Percentiles rank a stretch among this genome's conserved stretches.
Evolutionary conservation across 768 basidiomycete species (phyloP).

Genomic region (Psilocybe azurescens): DNA sequence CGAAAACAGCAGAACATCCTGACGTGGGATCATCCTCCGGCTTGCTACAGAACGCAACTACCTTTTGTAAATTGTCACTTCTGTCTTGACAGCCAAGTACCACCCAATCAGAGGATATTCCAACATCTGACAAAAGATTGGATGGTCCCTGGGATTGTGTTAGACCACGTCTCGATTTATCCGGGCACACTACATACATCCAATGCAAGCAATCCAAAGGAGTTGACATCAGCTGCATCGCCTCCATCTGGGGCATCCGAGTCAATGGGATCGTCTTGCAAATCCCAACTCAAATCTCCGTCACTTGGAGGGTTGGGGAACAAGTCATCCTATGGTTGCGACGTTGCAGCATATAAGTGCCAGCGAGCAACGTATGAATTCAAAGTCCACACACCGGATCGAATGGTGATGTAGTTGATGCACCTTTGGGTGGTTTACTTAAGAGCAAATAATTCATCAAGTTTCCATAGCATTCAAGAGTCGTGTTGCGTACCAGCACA

Average conservation of each 20-base stretch:
- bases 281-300: not conserved
- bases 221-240: not conserved
- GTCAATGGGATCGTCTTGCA: not conserved
- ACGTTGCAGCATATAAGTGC: not conserved
- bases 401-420: not conserved
- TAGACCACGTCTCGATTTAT: not conserved
- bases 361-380: not conserved
- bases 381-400: not conserved
- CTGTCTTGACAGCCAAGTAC: not conserved
- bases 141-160: not conserved
- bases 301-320: not conserved
- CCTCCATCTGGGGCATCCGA: not conserved
- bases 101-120: not conserved
- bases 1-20: not conserved
- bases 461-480: not conserved
- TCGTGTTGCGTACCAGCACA: not conserved
- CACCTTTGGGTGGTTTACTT: not conserved
- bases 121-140: not conserved
- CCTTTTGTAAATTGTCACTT: not conserved
- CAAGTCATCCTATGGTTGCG: not conserved
- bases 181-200: not conserved
- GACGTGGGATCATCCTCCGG: slow-evolving; percentile 2
- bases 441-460: not conserved
- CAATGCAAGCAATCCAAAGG: not conserved
- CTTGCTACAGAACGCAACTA: not conserved